phyloP scores from a whole-genome alignment of 2,329 filamentous ascomycete species.

The Xylaria sp. region DNA sequence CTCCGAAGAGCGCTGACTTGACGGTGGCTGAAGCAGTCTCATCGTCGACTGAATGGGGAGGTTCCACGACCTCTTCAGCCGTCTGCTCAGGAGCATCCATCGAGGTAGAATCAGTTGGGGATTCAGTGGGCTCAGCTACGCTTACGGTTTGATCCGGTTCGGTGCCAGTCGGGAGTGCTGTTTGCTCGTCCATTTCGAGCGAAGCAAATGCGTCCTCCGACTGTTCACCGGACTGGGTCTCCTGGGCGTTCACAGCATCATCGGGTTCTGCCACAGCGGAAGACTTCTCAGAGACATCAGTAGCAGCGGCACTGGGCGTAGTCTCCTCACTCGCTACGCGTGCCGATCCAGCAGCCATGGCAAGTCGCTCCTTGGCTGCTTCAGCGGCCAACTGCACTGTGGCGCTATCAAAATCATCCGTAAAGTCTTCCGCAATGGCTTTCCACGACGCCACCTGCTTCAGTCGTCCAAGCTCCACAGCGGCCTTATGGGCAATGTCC shows the following conservation, averaged over 20 bases:
- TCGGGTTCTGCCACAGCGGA: constrained; percentile 23
- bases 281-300: constrained; percentile 30
- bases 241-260: constrained; percentile 21
- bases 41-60: constrained; percentile 22
- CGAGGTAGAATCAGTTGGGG: constrained; percentile 19
- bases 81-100: constrained; percentile 29
- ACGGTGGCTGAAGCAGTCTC: constrained; percentile 28
- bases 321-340: constrained; percentile 1
- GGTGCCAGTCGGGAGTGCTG: constrained; percentile 20
- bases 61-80: constrained; percentile 32
- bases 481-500: constrained; percentile 70
- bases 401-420: constrained; percentile 72
- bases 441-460: constrained; percentile 86
- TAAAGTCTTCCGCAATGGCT: constrained; percentile 65
- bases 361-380: constrained; percentile 34
- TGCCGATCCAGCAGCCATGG: constrained; percentile 25
- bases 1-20: constrained; percentile 47
- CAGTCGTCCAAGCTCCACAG: constrained; percentile 70
- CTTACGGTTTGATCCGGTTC: constrained; percentile 28
- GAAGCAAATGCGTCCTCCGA: constrained; percentile 24
- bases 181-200: constrained; percentile 21
- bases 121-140: constrained; percentile 28
- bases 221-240: constrained; percentile 28
- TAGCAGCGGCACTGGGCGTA: neutral
- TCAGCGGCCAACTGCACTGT: constrained; percentile 54